These are phyloP conservation scores for Kwoniella mangroviensis DNA, from an alignment of 768 basidiomycete genomes.

Conservation along the genomic window DNA sequence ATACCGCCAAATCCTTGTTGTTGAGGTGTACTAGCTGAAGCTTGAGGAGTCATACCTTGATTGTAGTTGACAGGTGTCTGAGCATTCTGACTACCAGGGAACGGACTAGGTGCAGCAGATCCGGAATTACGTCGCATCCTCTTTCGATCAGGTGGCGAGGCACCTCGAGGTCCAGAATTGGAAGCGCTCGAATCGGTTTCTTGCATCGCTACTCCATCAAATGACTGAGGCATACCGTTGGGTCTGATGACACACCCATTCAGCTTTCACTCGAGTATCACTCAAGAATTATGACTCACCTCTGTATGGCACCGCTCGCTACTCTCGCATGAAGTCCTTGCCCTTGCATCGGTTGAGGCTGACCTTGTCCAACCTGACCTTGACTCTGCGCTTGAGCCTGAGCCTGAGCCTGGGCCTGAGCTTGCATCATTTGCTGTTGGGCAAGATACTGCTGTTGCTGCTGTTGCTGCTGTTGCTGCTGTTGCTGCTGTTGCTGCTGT, in stretches of 20 bases:
- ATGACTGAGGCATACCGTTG: constrained; percentile 26
- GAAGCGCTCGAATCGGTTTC: constrained; percentile 28
- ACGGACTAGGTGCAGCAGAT: constrained; percentile 45
- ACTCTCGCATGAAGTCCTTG: constrained; percentile 24
- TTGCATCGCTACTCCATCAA: constrained; percentile 25
- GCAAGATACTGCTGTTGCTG: constrained; percentile 18
- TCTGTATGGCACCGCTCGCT: constrained; percentile 24
- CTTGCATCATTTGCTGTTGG: constrained; percentile 29
- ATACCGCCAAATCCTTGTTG: constrained; percentile 27
- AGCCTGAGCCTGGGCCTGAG: constrained; percentile 28
- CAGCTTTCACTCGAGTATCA: constrained; percentile 3
- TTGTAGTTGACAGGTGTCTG: constrained; percentile 30
- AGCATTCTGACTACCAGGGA: constrained; percentile 23
- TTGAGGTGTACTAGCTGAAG: constrained; percentile 31
- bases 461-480: constrained; percentile 24
- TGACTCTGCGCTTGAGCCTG: constrained; percentile 20
- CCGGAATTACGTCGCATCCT: constrained; percentile 51
- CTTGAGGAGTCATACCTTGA: constrained; percentile 32
- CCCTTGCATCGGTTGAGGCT: constrained; percentile 14
- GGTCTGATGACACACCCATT: constrained; percentile 12
- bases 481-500: constrained; percentile 18
- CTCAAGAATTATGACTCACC: constrained; percentile 27
- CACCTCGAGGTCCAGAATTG: constrained; percentile 18
- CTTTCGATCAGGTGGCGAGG: constrained; percentile 51
- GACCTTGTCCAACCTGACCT: constrained; percentile 16